Evolutionary conservation across 306 rosid species (phyloP).

Genomic region (Fragaria vesca): DNA sequence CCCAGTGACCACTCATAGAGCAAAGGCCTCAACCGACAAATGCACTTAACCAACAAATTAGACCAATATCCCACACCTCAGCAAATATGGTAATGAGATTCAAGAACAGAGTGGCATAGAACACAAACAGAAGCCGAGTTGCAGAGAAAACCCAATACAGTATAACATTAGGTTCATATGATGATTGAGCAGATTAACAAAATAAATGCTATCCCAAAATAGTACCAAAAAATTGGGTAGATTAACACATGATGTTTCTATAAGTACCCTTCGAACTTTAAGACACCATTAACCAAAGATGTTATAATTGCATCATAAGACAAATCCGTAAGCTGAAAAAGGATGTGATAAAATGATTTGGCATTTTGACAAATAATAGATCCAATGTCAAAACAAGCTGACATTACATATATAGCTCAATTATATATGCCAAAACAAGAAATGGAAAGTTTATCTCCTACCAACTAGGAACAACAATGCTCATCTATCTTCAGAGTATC

Average conservation of each 20-base stretch:
- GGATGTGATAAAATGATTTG: constrained; percentile 10
- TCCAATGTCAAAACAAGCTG: constrained; percentile 30
- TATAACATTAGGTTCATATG: background rate
- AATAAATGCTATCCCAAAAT: background rate
- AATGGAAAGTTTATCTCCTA: constrained; percentile 29
- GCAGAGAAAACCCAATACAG: background rate
- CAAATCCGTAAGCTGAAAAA: background rate
- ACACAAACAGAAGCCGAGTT: background rate
- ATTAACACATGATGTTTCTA: background rate
- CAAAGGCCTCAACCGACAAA: background rate
- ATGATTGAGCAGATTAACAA: background rate
- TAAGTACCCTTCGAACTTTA: background rate
- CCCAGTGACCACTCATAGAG: background rate
- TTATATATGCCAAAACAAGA: constrained; percentile 21
- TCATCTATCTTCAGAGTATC: constrained; percentile 21
- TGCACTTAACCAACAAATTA: background rate
- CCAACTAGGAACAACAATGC: constrained; percentile 19
- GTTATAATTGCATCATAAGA: background rate
- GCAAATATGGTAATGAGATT: background rate
- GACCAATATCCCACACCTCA: background rate
- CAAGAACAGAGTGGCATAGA: background rate
- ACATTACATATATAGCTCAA: constrained; percentile 20
- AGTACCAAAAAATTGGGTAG: too few relatives aligned
- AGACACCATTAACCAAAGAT: background rate
- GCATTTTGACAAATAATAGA: constrained; percentile 12